These are phyloP conservation scores for Asterophora lycoperdoides DNA, from an alignment of 768 basidiomycete species.

Conservation along the genomic window DNA sequence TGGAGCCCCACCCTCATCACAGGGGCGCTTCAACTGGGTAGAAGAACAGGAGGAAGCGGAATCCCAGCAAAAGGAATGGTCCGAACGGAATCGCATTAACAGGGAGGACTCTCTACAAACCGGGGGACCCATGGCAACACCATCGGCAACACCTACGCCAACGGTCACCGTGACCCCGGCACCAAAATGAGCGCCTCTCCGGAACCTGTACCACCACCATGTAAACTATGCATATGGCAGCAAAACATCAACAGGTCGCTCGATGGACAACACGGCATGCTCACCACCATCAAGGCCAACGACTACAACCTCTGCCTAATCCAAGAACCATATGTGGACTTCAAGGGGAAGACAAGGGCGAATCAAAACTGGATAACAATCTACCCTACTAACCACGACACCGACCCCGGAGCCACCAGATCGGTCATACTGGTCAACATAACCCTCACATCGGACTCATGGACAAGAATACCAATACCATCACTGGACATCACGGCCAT, in stretches of 20 bases:
- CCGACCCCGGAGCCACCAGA: background rate
- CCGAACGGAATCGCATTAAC: no score
- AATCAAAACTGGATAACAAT: constrained; percentile 1
- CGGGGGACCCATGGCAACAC: no score
- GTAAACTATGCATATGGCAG: constrained; percentile 10
- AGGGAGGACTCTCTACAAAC: no score
- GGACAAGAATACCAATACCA: constrained; percentile 14
- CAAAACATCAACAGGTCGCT: constrained; percentile 24
- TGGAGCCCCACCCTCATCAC: no score
- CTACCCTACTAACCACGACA: background rate
- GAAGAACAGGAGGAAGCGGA: no score
- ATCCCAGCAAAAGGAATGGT: no score
- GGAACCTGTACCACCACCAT: no score
- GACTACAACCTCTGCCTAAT: constrained; percentile 10
- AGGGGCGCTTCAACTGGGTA: no score
- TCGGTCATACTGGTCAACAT: constrained; percentile 9
- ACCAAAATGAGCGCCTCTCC: no score
- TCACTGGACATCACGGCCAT: no score
- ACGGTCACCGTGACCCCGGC: no score
- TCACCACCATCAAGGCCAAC: constrained; percentile 2
- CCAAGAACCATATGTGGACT: constrained; percentile 28
- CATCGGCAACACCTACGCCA: no score
- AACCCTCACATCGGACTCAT: constrained; percentile 6
- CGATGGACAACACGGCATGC: constrained; percentile 9
- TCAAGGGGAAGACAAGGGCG: constrained; percentile 4